Conservation (phyloP, 768 basidiomycete species). For the Boletus pseudo-olivaceus region DNA sequence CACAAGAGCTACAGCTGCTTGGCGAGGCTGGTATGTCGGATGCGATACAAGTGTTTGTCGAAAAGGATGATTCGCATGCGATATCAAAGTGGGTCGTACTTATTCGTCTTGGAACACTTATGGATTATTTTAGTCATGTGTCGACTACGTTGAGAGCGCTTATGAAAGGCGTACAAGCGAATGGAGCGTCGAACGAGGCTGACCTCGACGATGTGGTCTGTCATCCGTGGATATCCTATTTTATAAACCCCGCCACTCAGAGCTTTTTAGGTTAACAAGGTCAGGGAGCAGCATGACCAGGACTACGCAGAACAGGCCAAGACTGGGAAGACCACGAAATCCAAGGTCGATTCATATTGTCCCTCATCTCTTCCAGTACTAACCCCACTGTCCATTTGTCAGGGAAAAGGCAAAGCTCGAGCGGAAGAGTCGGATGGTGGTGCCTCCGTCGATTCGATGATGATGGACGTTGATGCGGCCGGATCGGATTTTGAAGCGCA, state of each 20-base stretch:
- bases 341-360: constrained; percentile 37
- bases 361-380: background rate
- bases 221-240: constrained; percentile 1
- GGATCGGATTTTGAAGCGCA: constrained; percentile 48
- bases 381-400: background rate
- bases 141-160: constrained; percentile 51
- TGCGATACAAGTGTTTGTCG: constrained; percentile 93
- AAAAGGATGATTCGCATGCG: constrained; percentile 95
- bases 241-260: background rate
- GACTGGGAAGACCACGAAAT: constrained; percentile 36
- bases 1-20: constrained; percentile 89
- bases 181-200: constrained; percentile 65
- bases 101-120: background rate
- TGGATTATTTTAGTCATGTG: constrained; percentile 56
- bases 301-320: constrained; percentile 51
- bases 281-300: constrained; percentile 67
- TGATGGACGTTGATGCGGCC: constrained; percentile 64
- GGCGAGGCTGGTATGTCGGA: constrained; percentile 90
- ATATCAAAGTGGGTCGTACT: constrained; percentile 69
- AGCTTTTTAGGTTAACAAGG: constrained; percentile 53
- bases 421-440: constrained; percentile 50
- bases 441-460: constrained; percentile 64
- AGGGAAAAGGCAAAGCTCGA: constrained; percentile 54
- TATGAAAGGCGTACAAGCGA: constrained; percentile 66
- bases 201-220: constrained; percentile 71